Conservation (phyloP, 345 rosid species). For the Ceriops zippeliana region DNA sequence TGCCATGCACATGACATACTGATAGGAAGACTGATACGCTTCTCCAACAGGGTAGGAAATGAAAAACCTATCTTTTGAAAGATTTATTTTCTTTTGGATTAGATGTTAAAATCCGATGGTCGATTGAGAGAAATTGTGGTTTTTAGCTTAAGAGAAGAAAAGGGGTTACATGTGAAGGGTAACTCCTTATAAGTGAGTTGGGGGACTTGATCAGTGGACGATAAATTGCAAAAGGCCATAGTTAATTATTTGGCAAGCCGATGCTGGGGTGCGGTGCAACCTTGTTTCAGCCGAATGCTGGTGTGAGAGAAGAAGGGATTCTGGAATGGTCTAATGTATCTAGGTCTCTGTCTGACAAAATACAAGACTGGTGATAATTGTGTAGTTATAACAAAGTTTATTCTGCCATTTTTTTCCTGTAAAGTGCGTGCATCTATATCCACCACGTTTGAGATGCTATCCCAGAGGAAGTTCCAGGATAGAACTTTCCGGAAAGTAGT, state of each 20-base stretch:
- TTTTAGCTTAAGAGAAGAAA: background rate
- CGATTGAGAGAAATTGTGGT: conserved; percentile 10
- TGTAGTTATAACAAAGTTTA: background rate
- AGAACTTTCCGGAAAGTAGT: too few relatives aligned
- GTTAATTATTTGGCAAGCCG: conserved; percentile 7
- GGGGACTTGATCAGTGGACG: background rate
- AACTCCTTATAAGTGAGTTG: conserved; percentile 6
- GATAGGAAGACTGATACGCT: background rate
- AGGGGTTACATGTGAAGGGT: background rate
- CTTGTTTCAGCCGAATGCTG: conserved; percentile 4
- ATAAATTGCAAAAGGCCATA: conserved; percentile 1
- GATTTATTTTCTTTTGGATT: conserved; percentile 16
- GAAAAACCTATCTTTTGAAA: conserved; percentile 6
- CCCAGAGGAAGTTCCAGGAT: too few relatives aligned
- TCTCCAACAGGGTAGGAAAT: conserved; percentile 11
- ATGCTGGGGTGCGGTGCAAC: conserved; percentile 14
- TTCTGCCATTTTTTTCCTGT: background rate
- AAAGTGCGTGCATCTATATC: too few relatives aligned
- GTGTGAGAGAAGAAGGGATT: background rate
- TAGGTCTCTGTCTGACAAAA: conserved; percentile 14
- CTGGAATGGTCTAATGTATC: conserved; percentile 20
- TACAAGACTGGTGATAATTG: conserved; percentile 13
- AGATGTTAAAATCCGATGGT: conserved; percentile 21
- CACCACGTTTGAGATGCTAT: too few relatives aligned
- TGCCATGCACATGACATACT: conserved; percentile 1